Evolutionary conservation across 2,329 filamentous ascomycete species (phyloP), one percentile per base, ranked within the genome.

Genomic region (Cladosporium sp.): DNA sequence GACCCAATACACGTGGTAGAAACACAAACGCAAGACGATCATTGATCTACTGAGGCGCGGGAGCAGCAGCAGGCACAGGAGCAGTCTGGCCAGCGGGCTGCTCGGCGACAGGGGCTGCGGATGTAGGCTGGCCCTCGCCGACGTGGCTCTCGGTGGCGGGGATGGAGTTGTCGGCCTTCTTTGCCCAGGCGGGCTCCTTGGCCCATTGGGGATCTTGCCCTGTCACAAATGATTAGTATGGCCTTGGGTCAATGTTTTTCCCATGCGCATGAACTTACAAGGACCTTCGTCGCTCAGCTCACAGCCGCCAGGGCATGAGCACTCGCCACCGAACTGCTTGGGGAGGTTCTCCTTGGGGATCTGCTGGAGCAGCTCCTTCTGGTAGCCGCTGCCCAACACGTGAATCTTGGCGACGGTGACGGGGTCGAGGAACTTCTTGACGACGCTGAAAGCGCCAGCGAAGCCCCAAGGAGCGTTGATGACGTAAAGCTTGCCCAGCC

Each of bases 391-490:
- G 64, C 92, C 91, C 37, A 97, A 82, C 58, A 99, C 87, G 76
- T 96, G 86, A 71, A 99, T 99, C 85, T 99, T 99, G 72, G 87
- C 82, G 60, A 96, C 92, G 48, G 94, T 99, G 70, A 99, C 91
- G 52, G 94, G 94, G 77, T 99, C 94, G 68, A 99, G 83, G 85
- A 94, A 97, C 65, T 86, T 86, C 83, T 95, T 97, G 75, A 97
- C 84, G 58, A 95, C 82, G 71, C 78, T 82, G 83, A 94, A 99
- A 62, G 91, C 89, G 65, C 83, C 83, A 61, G 87, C 87, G 82
- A 97, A 97, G 24, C 92, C 92, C 92, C 92, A 97, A 19, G 91
- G 91, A 3, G 93, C 90, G 77, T 99, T 99, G 85, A 99, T 97
- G 68, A 99, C 79, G 82, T 96, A 99, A 72, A 99, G 83, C 77